A percentile compares a stretch with the other conserved stretches of the same genome.
phyloP scores from a whole-genome alignment of 2,329 filamentous ascomycete genomes.

The Fusarium citri region DNA sequence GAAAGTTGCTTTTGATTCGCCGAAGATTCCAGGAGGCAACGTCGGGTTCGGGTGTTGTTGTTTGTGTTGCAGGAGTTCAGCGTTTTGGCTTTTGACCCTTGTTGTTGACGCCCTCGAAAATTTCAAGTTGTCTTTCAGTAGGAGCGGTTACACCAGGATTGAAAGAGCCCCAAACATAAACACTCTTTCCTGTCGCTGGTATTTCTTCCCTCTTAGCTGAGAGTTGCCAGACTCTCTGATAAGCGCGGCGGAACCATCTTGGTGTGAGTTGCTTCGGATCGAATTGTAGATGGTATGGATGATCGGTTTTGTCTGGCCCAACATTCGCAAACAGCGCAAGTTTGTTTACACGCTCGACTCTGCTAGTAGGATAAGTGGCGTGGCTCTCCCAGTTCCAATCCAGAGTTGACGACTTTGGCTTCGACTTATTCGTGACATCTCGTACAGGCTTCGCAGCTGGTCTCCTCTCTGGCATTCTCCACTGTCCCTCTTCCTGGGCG shows the following conservation, averaged over 20 bases:
- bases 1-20: background rate
- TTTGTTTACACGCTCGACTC: conserved; percentile 53
- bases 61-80: conserved; percentile 18
- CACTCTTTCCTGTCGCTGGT: conserved; percentile 47
- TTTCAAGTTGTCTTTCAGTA: conserved; percentile 51
- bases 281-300: conserved; percentile 52
- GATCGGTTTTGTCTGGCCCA: conserved; percentile 47
- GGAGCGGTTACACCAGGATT: conserved; percentile 42
- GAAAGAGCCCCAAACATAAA: conserved; percentile 61
- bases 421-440: background rate
- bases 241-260: conserved; percentile 62
- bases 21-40: background rate
- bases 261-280: conserved; percentile 50
- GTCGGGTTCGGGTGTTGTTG: conserved; percentile 34
- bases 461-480: conserved; percentile 53
- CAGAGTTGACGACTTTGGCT: background rate
- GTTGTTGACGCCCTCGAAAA: conserved; percentile 63
- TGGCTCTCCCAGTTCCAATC: conserved; percentile 59
- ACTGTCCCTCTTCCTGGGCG: conserved; percentile 51
- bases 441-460: conserved; percentile 28
- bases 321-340: conserved; percentile 44
- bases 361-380: conserved; percentile 54
- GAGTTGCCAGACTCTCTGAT: conserved; percentile 59
- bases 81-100: conserved; percentile 35
- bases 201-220: conserved; percentile 57